phyloP scores from a whole-genome alignment of 495 filamentous ascomycete genomes.

The Tuber microsphaerosporum region DNA sequence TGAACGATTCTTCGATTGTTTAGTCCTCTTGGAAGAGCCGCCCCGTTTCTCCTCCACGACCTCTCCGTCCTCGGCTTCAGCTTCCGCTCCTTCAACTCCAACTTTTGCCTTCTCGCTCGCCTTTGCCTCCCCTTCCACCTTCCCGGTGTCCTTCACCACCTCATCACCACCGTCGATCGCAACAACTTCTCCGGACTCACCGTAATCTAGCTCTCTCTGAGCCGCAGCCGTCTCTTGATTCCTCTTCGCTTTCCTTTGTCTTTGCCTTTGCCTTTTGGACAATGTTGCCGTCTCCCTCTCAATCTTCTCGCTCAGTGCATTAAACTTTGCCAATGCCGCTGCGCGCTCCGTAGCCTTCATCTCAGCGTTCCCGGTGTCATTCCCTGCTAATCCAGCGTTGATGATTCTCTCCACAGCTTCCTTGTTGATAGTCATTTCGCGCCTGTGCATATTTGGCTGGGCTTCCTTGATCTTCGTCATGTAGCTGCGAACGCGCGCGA shows the following conservation, averaged over 20 bases:
- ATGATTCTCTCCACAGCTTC: slow-evolving; percentile 74
- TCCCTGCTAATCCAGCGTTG: slow-evolving; percentile 53
- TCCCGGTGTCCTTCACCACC: slow-evolving; percentile 25
- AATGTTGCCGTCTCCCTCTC: slow-evolving; percentile 41
- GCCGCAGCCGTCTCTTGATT: slow-evolving; percentile 18
- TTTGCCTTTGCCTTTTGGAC: slow-evolving; percentile 32
- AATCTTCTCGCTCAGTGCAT: slow-evolving; percentile 39
- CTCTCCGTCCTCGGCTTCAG: slow-evolving; percentile 24
- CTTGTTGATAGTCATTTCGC: slow-evolving; percentile 64
- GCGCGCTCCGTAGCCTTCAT: slow-evolving; percentile 51
- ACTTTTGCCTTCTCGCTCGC: slow-evolving; percentile 35
- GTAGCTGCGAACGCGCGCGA: slow-evolving; percentile 79
- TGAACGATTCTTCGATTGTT: not conserved
- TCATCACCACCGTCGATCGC: not conserved
- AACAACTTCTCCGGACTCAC: slow-evolving; percentile 5
- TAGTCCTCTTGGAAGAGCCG: not conserved
- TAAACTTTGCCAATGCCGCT: slow-evolving; percentile 49
- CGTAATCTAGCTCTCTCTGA: slow-evolving; percentile 16
- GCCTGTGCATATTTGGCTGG: slow-evolving; percentile 51
- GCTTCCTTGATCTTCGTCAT: slow-evolving; percentile 78
- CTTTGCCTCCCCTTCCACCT: slow-evolving; percentile 46
- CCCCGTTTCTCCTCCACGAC: slow-evolving; percentile 30
- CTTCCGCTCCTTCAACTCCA: slow-evolving; percentile 22
- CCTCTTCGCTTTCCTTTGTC: slow-evolving; percentile 17
- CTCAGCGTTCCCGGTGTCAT: slow-evolving; percentile 55